A percentile compares a stretch with the other conserved stretches of the same genome.
Evolutionary conservation across 2,329 filamentous ascomycete species (phyloP).

Genomic region (Cladosporium sp.): DNA sequence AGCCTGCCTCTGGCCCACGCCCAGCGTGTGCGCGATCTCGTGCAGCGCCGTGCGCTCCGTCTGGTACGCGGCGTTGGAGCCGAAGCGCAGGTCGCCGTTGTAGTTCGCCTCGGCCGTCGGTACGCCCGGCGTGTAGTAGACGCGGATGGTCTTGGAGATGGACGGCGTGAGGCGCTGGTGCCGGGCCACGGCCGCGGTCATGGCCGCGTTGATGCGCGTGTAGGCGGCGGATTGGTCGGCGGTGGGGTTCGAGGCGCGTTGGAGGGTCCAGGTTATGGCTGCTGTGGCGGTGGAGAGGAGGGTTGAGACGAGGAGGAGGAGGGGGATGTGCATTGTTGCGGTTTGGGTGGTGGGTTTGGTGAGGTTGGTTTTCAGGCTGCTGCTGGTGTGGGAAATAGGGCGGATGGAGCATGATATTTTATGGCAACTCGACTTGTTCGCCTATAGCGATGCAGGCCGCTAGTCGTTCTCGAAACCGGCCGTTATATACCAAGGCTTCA

Average conservation of each 20-base stretch:
- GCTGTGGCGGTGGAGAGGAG: slow-evolving; percentile 41
- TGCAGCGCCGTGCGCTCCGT: slow-evolving; percentile 22
- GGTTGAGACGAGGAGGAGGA: neutral
- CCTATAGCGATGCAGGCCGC: neutral
- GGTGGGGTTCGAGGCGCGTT: slow-evolving; percentile 40
- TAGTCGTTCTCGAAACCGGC: neutral
- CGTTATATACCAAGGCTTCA: neutral
- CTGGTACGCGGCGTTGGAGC: slow-evolving; percentile 21
- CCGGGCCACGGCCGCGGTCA: slow-evolving; percentile 21
- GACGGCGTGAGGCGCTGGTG: slow-evolving; percentile 11
- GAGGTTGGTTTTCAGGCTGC: neutral
- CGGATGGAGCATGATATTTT: neutral
- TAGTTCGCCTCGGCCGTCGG: slow-evolving; percentile 22
- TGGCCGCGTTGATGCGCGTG: slow-evolving; percentile 20
- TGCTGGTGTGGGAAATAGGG: neutral
- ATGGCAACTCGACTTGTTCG: neutral
- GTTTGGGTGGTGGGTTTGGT: neutral
- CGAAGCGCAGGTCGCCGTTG: slow-evolving; percentile 25
- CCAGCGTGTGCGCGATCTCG: slow-evolving; percentile 16
- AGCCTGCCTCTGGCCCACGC: slow-evolving; percentile 8
- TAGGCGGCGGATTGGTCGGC: slow-evolving; percentile 23
- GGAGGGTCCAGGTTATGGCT: slow-evolving; percentile 46
- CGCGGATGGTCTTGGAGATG: slow-evolving; percentile 20
- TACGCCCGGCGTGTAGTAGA: slow-evolving; percentile 22
- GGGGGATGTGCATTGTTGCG: neutral